These are phyloP conservation scores for Lachancea fermentati DNA, from an alignment of 805 yeast genomes.

Conservation along the genomic window DNA sequence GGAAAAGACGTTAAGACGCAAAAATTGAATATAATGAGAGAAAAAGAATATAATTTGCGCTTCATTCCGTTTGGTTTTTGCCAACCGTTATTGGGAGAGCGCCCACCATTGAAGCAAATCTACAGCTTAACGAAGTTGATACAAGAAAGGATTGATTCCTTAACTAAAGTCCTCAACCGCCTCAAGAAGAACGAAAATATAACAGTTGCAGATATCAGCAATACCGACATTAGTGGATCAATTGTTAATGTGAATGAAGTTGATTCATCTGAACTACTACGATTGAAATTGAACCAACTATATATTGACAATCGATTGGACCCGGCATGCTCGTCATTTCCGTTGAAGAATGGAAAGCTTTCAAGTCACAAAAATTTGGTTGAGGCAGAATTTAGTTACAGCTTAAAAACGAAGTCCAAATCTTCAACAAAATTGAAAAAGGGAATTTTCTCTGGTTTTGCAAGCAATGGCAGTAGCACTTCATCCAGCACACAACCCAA, in stretches of 20 bases:
- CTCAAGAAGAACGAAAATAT: conserved; percentile 22
- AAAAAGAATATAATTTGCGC: conserved; percentile 34
- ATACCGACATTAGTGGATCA: conserved; percentile 26
- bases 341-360: conserved; percentile 13
- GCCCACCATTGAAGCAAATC: conserved; percentile 19
- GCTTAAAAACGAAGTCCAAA: conserved; percentile 19
- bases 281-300: conserved; percentile 27
- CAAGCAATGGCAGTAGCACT: conserved; percentile 10
- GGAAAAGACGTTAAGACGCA: conserved; percentile 36
- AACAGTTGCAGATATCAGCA: conserved; percentile 22
- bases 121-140: conserved; percentile 20
- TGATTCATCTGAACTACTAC: conserved; percentile 22
- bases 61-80: conserved; percentile 38
- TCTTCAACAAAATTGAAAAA: conserved; percentile 16
- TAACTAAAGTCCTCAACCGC: conserved; percentile 21
- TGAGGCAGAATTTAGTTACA: conserved; percentile 29
- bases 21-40: conserved; percentile 31
- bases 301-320: conserved; percentile 23
- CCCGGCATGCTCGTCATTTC: conserved; percentile 7
- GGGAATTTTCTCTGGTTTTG: conserved; percentile 25
- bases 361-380: conserved; percentile 13
- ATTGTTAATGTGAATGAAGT: conserved; percentile 18
- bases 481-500: conserved; percentile 5
- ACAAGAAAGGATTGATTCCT: conserved; percentile 25
- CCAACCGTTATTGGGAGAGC: conserved; percentile 18